Percentiles rank a stretch among this genome's conserved stretches.
phyloP scores from a whole-genome alignment of 805 yeast genomes.

The Blastobotrys muscicola region DNA sequence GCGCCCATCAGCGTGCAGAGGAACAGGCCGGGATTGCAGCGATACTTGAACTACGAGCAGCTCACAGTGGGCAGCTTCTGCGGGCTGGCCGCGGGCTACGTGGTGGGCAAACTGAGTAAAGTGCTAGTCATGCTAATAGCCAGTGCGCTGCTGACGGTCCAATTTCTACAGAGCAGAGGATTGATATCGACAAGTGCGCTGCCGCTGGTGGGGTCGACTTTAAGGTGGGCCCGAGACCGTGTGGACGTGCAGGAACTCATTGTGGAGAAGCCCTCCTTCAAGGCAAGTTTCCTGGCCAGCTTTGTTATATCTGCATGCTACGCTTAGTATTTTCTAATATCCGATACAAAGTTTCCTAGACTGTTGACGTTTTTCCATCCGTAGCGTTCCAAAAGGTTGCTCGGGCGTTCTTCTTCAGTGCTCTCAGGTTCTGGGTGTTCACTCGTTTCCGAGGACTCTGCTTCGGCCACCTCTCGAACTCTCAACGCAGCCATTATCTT shows the following conservation, averaged over 20 bases:
- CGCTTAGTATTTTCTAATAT: constrained; percentile 13
- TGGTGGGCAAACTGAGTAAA: constrained; percentile 52
- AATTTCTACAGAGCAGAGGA: constrained; percentile 49
- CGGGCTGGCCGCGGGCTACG: constrained; percentile 49
- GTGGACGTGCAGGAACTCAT: constrained; percentile 14
- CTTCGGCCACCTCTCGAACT: too few relatives aligned
- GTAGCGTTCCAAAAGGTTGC: too few relatives aligned
- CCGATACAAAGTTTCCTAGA: too few relatives aligned
- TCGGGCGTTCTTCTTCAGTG: too few relatives aligned
- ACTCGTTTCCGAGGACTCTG: too few relatives aligned
- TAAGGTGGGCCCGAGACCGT: constrained; percentile 8
- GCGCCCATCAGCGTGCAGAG: too few relatives aligned
- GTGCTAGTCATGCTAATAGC: constrained; percentile 42
- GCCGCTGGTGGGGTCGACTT: constrained; percentile 12
- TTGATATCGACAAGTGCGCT: constrained; percentile 22
- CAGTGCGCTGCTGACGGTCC: constrained; percentile 36
- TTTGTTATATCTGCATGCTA: constrained; percentile 27
- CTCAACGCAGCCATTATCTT: neutral
- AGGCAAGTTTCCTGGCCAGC: constrained; percentile 40
- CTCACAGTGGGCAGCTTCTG: constrained; percentile 54
- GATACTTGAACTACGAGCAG: constrained; percentile 45
- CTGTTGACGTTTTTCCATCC: too few relatives aligned
- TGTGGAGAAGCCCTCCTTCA: constrained; percentile 42
- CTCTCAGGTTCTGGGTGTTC: too few relatives aligned
- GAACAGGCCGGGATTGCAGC: too few relatives aligned